Conservation (phyloP, 164 flowering plant species). For the Piper longum region DNA sequence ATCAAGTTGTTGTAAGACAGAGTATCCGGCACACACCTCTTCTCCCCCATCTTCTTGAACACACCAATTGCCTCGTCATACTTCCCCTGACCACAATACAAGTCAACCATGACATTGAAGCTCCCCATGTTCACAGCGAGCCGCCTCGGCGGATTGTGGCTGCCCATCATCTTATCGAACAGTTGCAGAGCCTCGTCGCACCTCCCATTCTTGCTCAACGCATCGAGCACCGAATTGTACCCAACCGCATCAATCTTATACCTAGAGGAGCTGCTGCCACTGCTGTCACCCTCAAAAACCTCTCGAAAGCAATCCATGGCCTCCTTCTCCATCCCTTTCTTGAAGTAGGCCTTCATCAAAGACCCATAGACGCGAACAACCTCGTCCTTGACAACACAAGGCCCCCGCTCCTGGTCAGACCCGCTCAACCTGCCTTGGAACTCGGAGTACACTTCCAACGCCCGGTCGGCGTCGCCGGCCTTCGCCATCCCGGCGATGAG, state of each 20-base stretch:
- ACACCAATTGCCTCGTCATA: slow-evolving; percentile 62
- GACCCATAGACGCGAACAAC: slow-evolving; percentile 41
- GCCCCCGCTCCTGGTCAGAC: slow-evolving; percentile 34
- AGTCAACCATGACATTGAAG: slow-evolving; percentile 76
- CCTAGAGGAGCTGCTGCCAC: slow-evolving; percentile 8
- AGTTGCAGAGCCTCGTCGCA: slow-evolving; percentile 55
- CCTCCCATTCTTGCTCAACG: slow-evolving; percentile 64
- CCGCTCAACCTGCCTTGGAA: slow-evolving; percentile 61
- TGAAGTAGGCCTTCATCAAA: slow-evolving; percentile 69
- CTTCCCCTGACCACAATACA: slow-evolving; percentile 47
- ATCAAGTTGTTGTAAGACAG: slow-evolving; percentile 77
- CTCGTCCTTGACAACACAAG: not conserved
- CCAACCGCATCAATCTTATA: slow-evolving; percentile 55
- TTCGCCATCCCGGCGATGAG: slow-evolving; percentile 60
- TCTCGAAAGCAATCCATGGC: slow-evolving; percentile 64
- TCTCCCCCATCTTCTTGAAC: slow-evolving; percentile 68
- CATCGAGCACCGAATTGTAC: slow-evolving; percentile 64
- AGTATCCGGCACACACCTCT: slow-evolving; percentile 52
- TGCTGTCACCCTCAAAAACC: slow-evolving; percentile 9
- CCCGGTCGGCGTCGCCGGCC: slow-evolving; percentile 37
- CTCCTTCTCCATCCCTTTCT: slow-evolving; percentile 71
- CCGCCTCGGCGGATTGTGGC: slow-evolving; percentile 52
- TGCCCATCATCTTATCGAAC: slow-evolving; percentile 54
- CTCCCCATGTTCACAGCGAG: slow-evolving; percentile 68
- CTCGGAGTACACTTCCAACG: slow-evolving; percentile 55